Percentiles rank a stretch among this genome's conserved stretches.
Conservation (phyloP, 352 stramenopile species). For the Globisporangium barbulae region DNA sequence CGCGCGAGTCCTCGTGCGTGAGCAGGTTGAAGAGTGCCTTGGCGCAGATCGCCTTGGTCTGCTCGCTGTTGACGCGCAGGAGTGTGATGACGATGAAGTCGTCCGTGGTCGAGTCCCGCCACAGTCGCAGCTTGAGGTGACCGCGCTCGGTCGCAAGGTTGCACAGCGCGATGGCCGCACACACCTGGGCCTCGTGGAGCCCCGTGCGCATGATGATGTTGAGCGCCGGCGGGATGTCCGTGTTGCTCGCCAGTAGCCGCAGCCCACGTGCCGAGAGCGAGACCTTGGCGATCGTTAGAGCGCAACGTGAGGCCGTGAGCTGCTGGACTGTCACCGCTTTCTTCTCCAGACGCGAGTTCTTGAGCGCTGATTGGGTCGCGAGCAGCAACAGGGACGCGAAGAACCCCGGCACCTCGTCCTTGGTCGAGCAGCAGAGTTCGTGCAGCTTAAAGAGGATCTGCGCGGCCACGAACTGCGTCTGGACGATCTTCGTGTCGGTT, state of each 20-base stretch:
- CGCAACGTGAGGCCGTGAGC: slow-evolving; percentile 52
- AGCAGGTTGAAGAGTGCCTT: slow-evolving; percentile 86
- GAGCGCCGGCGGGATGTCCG: slow-evolving; percentile 58
- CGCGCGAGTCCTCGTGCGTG: slow-evolving; percentile 68
- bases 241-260: slow-evolving; percentile 38
- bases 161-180: slow-evolving; percentile 78
- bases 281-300: slow-evolving; percentile 60
- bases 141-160: slow-evolving; percentile 72
- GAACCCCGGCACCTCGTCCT: slow-evolving; percentile 42
- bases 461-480: slow-evolving; percentile 46
- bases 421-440: slow-evolving; percentile 38
- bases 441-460: slow-evolving; percentile 67
- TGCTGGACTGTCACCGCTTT: slow-evolving; percentile 42
- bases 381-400: slow-evolving; percentile 59
- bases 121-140: slow-evolving; percentile 35
- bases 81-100: slow-evolving; percentile 89
- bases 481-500: slow-evolving; percentile 44
- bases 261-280: slow-evolving; percentile 45
- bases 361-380: slow-evolving; percentile 46
- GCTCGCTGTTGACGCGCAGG: slow-evolving; percentile 74
- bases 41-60: slow-evolving; percentile 82
- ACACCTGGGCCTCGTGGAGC: slow-evolving; percentile 81
- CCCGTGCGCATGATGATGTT: slow-evolving; percentile 86
- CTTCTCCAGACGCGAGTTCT: slow-evolving; percentile 54
- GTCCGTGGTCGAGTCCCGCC: slow-evolving; percentile 64